These are phyloP conservation scores for Thalassiosira livingstoniorum DNA, from an alignment of 352 stramenopile species.

Conservation along the genomic window DNA sequence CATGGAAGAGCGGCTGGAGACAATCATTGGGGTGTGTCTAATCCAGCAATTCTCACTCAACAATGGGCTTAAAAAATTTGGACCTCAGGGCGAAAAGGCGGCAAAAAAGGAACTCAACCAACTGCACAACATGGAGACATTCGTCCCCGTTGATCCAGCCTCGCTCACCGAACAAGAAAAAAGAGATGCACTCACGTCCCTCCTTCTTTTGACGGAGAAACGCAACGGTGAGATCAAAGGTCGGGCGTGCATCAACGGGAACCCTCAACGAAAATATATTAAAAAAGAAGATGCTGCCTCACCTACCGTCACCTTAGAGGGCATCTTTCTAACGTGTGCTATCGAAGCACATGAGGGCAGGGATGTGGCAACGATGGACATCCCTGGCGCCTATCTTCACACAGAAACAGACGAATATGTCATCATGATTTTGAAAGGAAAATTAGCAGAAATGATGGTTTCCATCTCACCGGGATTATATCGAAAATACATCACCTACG, in stretches of 20 bases:
- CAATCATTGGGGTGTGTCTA: not conserved
- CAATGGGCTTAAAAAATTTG: conserved; percentile 48
- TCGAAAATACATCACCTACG: conserved; percentile 2
- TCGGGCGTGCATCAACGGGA: conserved; percentile 40
- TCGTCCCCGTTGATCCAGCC: conserved; percentile 13
- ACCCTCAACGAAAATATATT: conserved; percentile 34
- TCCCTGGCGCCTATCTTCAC: conserved; percentile 56
- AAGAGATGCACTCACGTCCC: conserved; percentile 23
- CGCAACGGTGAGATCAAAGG: conserved; percentile 48
- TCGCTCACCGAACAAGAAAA: conserved; percentile 18
- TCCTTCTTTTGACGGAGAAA: conserved; percentile 66
- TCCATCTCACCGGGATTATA: conserved; percentile 30
- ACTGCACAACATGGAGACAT: conserved; percentile 28
- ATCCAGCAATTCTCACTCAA: conserved; percentile 30
- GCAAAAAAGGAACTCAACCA: conserved; percentile 49
- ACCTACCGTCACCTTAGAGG: conserved; percentile 34
- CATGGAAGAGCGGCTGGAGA: not conserved
- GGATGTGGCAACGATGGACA: conserved; percentile 37
- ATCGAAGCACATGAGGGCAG: conserved; percentile 51
- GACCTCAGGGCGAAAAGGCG: conserved; percentile 17
- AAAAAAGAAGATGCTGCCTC: conserved; percentile 51
- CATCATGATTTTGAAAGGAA: conserved; percentile 34
- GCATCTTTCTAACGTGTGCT: conserved; percentile 30
- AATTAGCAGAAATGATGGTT: conserved; percentile 31
- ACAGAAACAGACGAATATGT: conserved; percentile 18